Conservation (phyloP, 371 early-diverging fungal species). For the Mucor piriformis region DNA sequence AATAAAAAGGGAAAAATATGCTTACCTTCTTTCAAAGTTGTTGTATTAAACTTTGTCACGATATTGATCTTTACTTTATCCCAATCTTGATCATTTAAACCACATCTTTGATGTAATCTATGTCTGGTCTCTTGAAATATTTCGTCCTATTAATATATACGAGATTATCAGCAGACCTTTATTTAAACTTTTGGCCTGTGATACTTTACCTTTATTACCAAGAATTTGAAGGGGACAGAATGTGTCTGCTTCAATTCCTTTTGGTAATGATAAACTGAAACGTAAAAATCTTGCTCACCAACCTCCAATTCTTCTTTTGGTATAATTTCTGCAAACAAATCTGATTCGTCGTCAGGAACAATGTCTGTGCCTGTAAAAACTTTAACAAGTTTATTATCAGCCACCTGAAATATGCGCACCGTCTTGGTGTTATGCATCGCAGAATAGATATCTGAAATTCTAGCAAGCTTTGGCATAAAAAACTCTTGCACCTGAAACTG, state of each 20-base stretch:
- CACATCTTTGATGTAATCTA: constrained; percentile 65
- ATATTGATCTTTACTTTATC: constrained; percentile 63
- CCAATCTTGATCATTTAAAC: constrained; percentile 78
- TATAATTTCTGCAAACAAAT: constrained; percentile 25
- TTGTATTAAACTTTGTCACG: constrained; percentile 25
- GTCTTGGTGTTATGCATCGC: no score
- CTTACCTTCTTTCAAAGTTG: constrained; percentile 38
- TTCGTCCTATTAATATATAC: constrained; percentile 51
- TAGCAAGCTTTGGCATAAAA: not conserved
- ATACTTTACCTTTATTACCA: constrained; percentile 45
- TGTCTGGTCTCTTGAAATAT: constrained; percentile 62
- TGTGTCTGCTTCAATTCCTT: constrained; percentile 65
- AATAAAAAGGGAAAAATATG: constrained; percentile 2
- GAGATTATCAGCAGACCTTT: constrained; percentile 6
- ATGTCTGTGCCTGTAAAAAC: not conserved
- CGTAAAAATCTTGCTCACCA: constrained; percentile 39
- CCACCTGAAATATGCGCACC: not conserved
- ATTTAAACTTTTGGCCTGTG: constrained; percentile 6
- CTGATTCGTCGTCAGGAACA: not conserved
- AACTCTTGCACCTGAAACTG: not conserved
- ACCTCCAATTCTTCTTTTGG: constrained; percentile 56
- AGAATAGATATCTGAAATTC: no score
- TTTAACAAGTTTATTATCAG: not conserved
- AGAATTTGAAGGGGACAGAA: constrained; percentile 78
- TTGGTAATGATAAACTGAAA: constrained; percentile 73